Base-by-base conservation (phyloP, 2,329 filamentous ascomycete species). In the Talaromyces sp. region DNA sequence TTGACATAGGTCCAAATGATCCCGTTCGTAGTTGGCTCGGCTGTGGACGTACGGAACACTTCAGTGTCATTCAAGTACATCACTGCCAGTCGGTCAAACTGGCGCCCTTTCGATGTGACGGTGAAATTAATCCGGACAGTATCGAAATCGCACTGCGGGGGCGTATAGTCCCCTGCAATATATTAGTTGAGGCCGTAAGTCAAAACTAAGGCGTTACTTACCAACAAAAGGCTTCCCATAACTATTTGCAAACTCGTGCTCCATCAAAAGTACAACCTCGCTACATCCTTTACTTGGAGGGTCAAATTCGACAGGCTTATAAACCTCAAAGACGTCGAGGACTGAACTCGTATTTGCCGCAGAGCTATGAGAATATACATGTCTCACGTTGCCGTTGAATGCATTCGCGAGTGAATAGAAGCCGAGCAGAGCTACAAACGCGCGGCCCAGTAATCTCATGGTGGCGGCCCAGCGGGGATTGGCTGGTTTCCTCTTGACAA, bases 31-130 rank as follows among this genome's bases (percentile, higher is more conserved):
- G 86, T 90, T 1, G 91, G 90, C 75, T 96, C 89, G 4, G 90
- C 89, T 0, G 91, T 96, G 5, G 89, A 92, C 1, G 90, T 93
- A 26, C 90, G 82, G 80, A 89, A 95, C n/a, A 96, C 82, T 71
- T 96, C 90, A 10, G 84, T 86, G 71, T 93, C 89, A 46, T 85
- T 86, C 41, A 95, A 79, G 67, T 88, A 95, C 82, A 95, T 87
- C 32, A 88, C 73, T 4, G 86, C 91, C 9, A 93, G 80, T 43
- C 90, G 83, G 71, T 96, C 91, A 73, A 84, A 93, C 67, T 96
- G 91, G 3, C 84, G 82, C 0, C 91, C 91, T 63, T 80, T 78
- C 10, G 88, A 89, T 0, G 84, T 84, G 14, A 89, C 87, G 0
- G 89, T 93, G 65, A 95, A 83, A 69, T 92, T 91, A 73, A 95